These are phyloP conservation scores for Pythium dissotocum DNA, from an alignment of 352 stramenopile genomes.

Conservation along the genomic window DNA sequence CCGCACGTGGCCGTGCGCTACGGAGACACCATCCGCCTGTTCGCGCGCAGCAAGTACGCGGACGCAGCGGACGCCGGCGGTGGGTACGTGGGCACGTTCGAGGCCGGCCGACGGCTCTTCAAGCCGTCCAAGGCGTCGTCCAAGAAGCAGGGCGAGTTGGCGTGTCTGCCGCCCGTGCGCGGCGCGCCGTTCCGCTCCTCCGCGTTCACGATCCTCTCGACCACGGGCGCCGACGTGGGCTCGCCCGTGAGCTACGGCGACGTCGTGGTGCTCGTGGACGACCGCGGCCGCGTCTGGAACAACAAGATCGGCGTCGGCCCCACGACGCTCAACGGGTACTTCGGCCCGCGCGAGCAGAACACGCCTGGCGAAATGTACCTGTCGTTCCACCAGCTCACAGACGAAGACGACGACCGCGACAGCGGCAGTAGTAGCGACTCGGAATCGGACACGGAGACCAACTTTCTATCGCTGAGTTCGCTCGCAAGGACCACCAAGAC, in stretches of 20 bases:
- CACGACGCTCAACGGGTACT: slow-evolving; percentile 79
- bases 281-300: slow-evolving; percentile 72
- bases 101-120: slow-evolving; percentile 60
- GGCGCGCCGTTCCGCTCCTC: slow-evolving; percentile 48
- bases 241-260: slow-evolving; percentile 80
- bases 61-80: slow-evolving; percentile 11
- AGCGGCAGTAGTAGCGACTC: slow-evolving; percentile 45
- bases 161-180: slow-evolving; percentile 59
- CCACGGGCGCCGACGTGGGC: slow-evolving; percentile 49
- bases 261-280: slow-evolving; percentile 79
- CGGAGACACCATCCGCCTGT: slow-evolving; percentile 69
- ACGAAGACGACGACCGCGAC: slow-evolving; percentile 33
- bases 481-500: slow-evolving; percentile 48
- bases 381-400: slow-evolving; percentile 65
- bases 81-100: slow-evolving; percentile 77
- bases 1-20: slow-evolving; percentile 71
- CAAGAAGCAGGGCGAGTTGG: slow-evolving; percentile 61
- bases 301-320: slow-evolving; percentile 83
- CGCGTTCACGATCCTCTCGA: slow-evolving; percentile 70
- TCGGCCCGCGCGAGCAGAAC: slow-evolving; percentile 70
- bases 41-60: slow-evolving; percentile 61
- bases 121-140: slow-evolving; percentile 50
- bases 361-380: slow-evolving; percentile 80
- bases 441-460: slow-evolving; percentile 59
- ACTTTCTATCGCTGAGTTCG: slow-evolving; percentile 69